phyloP scores from a whole-genome alignment of 176 grass and related monocot species.

The Raddia guianensis region DNA sequence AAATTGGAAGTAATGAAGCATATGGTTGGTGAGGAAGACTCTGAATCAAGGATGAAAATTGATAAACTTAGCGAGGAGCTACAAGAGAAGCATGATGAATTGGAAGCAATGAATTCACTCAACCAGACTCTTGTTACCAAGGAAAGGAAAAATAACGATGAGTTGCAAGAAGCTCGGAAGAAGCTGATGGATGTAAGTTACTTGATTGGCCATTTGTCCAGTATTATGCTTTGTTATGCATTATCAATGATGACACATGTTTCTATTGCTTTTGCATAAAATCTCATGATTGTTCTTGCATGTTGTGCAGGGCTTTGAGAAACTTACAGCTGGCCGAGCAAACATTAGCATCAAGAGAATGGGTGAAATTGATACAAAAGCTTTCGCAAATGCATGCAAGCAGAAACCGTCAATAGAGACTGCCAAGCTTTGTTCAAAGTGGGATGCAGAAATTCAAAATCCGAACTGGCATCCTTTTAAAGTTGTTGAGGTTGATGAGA shows the following conservation, averaged over 20 bases:
- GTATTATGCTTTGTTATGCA: background rate
- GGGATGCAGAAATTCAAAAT: constrained; percentile 56
- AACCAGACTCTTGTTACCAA: constrained; percentile 55
- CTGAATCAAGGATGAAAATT: constrained; percentile 30
- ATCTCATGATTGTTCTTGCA: background rate
- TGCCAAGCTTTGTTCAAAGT: constrained; percentile 44
- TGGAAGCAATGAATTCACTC: constrained; percentile 51
- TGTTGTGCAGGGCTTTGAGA: constrained; percentile 12
- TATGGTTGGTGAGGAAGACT: constrained; percentile 48
- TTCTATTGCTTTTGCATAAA: background rate
- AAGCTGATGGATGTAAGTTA: constrained; percentile 46
- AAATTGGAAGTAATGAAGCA: constrained; percentile 56
- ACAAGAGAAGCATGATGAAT: constrained; percentile 63
- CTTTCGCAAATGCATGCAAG: constrained; percentile 45
- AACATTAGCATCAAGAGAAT: constrained; percentile 56
- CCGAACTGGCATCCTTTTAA: constrained; percentile 65
- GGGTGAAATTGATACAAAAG: constrained; percentile 60
- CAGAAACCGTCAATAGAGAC: constrained; percentile 40
- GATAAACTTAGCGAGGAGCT: constrained; percentile 53
- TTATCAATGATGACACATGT: background rate
- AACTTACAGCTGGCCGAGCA: constrained; percentile 25
- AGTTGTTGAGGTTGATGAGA: constrained; percentile 42
- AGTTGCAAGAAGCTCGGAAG: constrained; percentile 61
- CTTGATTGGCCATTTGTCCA: background rate
- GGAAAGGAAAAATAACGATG: constrained; percentile 61